Base-by-base conservation (phyloP, 2,329 filamentous ascomycete genomes). In the Pseudogymnoascus sp. region DNA sequence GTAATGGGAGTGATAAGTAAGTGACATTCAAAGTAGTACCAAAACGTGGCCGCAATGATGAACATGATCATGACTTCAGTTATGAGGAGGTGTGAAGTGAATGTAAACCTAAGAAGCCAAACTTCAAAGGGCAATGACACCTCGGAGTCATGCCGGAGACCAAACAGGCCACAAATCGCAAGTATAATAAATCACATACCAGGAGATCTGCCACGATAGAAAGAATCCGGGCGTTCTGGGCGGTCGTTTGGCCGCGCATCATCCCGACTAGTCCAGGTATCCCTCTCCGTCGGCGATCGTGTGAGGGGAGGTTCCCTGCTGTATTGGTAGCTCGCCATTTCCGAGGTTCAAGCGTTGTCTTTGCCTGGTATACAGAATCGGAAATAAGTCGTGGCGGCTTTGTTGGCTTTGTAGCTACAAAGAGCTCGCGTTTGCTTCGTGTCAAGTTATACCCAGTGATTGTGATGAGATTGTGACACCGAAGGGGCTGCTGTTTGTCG, bases 161-260 rank as follows among this genome's bases (percentile, higher is more conserved):
- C 28, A 19, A 57, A 57, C 51, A 57, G n/a, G 51, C 28, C 25
- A 57, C 51, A 57, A 34, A 34, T 11, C 7, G 28, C 8, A 57
- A n/a, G 19, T n/a, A 7, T 16, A 57, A 19, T 34, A 34, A 25
- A 21, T 23, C 23, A 83, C 86, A 74, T 81, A 90, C 88, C 87
- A 75, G 88, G 88, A 70, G 88, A 90, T 74, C 88, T 83, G 66
- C 83, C 83, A 65, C 87, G 83, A 69, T 88, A 87, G 67, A 86
- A 87, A 45, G 78, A 81, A 71, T 89, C 85, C 60, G 79, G 78
- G 66, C 82, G 78, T 19, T 85, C 84, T 31, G 69, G 25, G 19
- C 69, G 69, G 57, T 74, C 71, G 23, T 41, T 39, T 48, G 36
- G 36, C 60, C 37, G 39, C 7, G 61, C 19, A 63, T 71, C 71